Evolutionary conservation across 768 basidiomycete genomes (phyloP).

Genomic region (Lactarius akahatsu): DNA sequence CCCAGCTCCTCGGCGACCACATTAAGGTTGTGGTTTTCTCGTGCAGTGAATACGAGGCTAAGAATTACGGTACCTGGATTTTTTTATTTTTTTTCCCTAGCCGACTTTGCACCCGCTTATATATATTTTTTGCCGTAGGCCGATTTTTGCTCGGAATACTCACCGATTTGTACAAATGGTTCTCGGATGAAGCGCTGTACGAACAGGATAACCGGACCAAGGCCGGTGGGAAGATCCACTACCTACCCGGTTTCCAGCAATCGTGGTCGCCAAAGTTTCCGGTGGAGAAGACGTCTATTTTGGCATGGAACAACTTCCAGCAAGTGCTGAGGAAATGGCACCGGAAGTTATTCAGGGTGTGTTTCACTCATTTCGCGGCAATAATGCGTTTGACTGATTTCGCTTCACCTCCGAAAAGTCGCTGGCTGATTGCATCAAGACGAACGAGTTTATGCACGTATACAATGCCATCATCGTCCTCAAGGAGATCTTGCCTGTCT

Average conservation of each 20-base stretch:
- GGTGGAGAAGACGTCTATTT: slow-evolving; percentile 48
- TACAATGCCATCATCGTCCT: slow-evolving; percentile 95
- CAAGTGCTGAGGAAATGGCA: slow-evolving; percentile 83
- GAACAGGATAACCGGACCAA: slow-evolving; percentile 69
- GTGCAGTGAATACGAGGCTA: slow-evolving; percentile 94
- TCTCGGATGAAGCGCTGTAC: slow-evolving; percentile 69
- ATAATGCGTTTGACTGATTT: neutral
- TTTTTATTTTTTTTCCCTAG: neutral
- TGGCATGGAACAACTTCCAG: slow-evolving; percentile 72
- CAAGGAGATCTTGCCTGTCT: slow-evolving; percentile 86
- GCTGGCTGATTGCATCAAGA: slow-evolving; percentile 76
- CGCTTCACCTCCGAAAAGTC: slow-evolving; percentile 45
- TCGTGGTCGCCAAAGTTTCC: slow-evolving; percentile 48
- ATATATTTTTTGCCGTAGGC: slow-evolving; percentile 44
- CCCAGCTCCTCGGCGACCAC: slow-evolving; percentile 79
- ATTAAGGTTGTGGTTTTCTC: slow-evolving; percentile 85
- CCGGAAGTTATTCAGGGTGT: slow-evolving; percentile 66
- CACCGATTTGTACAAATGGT: slow-evolving; percentile 77
- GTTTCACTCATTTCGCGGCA: slow-evolving; percentile 25
- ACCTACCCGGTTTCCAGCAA: slow-evolving; percentile 70
- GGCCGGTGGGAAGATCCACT: slow-evolving; percentile 54
- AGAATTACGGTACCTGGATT: slow-evolving; percentile 74
- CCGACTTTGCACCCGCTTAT: slow-evolving; percentile 8
- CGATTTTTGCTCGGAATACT: slow-evolving; percentile 84
- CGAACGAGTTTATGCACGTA: slow-evolving; percentile 94